Evolutionary conservation across 495 filamentous ascomycete genomes (phyloP), one percentile per base, ranked within the genome.

Genomic region (Sordaria brevicollis): DNA sequence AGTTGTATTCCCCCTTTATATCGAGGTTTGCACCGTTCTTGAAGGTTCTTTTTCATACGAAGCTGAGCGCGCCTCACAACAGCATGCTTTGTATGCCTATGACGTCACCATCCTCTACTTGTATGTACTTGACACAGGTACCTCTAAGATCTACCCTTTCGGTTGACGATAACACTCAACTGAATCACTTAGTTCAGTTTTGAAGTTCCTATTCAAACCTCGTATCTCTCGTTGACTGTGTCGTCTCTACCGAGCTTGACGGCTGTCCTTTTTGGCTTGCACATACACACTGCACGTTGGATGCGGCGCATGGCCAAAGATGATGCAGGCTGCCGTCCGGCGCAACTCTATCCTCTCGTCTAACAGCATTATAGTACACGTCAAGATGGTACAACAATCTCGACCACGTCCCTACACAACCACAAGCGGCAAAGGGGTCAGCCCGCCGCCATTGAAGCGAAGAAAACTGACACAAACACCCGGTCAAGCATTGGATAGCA

Each of bases 361-460:
- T 2, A 5, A 8, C 15, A 57, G 31, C 31, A 11, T 31, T 31
- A 6, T 13, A 6, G 8, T 31, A 31, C 49, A 15, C 49, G 17
- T 31, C 13, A 31, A 25, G 5, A 57, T 25, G 49, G 25, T 25
- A 57, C 25, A 57, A 5, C 3, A 19, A 4, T 54, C 43, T 13
- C 43, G 3, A 10, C 10, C 43, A 0, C 43, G 43, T 49, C 41
- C 13, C n/a, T 49, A 0, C 5, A 49, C 49, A 57, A 15, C 49
- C 0, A 57, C 4, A 21, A 31, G 21, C 2, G 0, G 17, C 25
- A 29, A 57, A 31, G 49, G 17, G 11, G 25, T 74, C 65, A 76
- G 74, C 66, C 71, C 74, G 19, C 74, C 74, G 1, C 70, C 67
- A 9, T 21, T 71, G 35, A 75, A 75, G 35, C 74, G 72, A 2